Base-by-base conservation (phyloP, 345 rosid genomes). In the Capsella bursapastoris region DNA sequence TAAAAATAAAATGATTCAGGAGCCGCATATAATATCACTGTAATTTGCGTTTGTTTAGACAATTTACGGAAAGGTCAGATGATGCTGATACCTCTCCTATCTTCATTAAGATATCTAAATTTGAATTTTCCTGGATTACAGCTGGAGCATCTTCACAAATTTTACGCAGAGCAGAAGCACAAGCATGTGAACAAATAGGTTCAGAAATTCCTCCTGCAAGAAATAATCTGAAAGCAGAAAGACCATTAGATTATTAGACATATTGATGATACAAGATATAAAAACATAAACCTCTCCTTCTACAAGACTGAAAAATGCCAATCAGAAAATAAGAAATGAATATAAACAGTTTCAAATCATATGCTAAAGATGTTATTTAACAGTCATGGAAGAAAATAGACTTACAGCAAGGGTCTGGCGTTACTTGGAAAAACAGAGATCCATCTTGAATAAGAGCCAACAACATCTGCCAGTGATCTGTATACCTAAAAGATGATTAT, bases 381-480 rank as follows among this genome's bases (percentile, higher is more conserved):
- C 6, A 28, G 48, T 52, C 57, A 66, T 8, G 57, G 56, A 31
- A 38, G 67, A 68, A 47, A 68, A 57, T 59, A 58, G 78, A 68
- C 97, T 91, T 83, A 94, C 98, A 94, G 82, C 77, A 86, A 76
- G 50, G 96, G 87, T 71, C 91, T 81, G 8, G 88, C 73, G 64
- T 87, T 83, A 80, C 81, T 82, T 78, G 86, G 90, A 72, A 75
- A 82, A 73, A 85, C 67, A 80, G 93, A 83, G 71, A 94, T 85
- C 93, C 89, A 94, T 84, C 86, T 91, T 64, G 98, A 91, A 82
- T 87, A 94, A 68, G 98, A 94, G 79, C 97, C 98, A 78, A 91
- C 81, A 80, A 89, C 91, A 63, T 94, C 93, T 32, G 98, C 93
- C 66, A 91, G 88, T 57, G 97, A 86, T 81, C 90, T 91, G 84